Base-by-base conservation (phyloP, 2,329 filamentous ascomycete species). In the Pseudocercospora eumusae region DNA sequence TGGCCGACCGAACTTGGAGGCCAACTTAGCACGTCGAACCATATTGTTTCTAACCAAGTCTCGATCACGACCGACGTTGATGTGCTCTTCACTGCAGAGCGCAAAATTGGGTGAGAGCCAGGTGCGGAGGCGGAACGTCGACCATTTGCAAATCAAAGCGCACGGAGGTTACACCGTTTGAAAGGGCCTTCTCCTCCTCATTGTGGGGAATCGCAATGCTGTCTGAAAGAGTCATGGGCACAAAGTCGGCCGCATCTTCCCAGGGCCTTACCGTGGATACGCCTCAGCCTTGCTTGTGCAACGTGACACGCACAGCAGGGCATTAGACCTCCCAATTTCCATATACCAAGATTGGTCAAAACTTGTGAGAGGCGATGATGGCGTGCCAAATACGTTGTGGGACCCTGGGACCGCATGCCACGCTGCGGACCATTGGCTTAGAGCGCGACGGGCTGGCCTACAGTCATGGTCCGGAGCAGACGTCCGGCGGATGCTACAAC, bases 1-100 rank as follows among this genome's bases (percentile, higher is more conserved):
- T 96, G 93, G 92, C 78, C 84, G 67, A 96, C 80, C 21, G 74
- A 77, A 55, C 79, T 82, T 73, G 80, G 80, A 15, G 75, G 75
- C 2, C 76, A 79, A 61, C 76, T 82, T 61, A 82, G 80, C 66
- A 81, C 80, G 6, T 82, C 79, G 64, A 82, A 82, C 65, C 80
- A 82, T 61, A 75, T 81, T 56, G 74, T 78, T 44, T 69, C 71
- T 6, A 76, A 80, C 33, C 60, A 73, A 23, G 69, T 82, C 9
- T 68, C 69, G 10, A 72, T 82, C 18, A 69, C 71, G 40, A 79
- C 77, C 23, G 74, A 78, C 64, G 70, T 69, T n/a, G 73, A 77
- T 23, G 76, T 82, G 49, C 70, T 82, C 18, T 82, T 82, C 65
- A 82, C 80, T 4, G 76, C 82, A 20, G 79, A 82, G 67, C 62